Evolutionary conservation across 1,139 yeast genomes (phyloP), one percentile per base, ranked within the genome.

Genomic region (Arxiozyma heterogenica): DNA sequence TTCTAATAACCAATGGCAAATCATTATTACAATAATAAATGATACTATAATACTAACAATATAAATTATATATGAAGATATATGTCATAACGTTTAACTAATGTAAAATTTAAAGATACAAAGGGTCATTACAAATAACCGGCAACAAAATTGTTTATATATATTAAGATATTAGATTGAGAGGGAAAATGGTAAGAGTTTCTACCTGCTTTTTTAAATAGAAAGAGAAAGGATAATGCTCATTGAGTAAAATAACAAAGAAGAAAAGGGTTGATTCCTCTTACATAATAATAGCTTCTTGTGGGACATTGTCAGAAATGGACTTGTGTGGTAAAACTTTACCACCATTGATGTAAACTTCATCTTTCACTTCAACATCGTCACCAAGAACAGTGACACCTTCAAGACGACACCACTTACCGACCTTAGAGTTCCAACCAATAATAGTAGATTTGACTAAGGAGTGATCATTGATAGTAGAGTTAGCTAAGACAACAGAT

Each of bases 391-490:
- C 98, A 60, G 98, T 88, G 66, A 84, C 88, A 77, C 96, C 96
- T 76, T 93, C 98, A 63, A 95, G 84, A 80, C 99, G 90, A 61
- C 98, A 96, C 99, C 99, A 93, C 75, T 84, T 84, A 73, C 99
- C 99, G 67, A 94, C 91, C 68, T 91, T 87, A 59, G 97, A 91
- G 81, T 90, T 86, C 99, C 99, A 94, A 66, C 99, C 99, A 63
- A 94, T 95, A 74, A 94, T 93, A 68, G 98, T 87, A 68, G 94
- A 86, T 77, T 93, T 91, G 68, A 94, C 95, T 86, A 94, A 88
- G 65, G 98, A 96, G 75, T 94, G 98, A 73, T 91, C 97, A 76
- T 88, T 89, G 71, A 94, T 88, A 70, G 81, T 81, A 56, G 97
- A 89, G 81, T 91, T 87, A 71, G 88, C 83, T 73, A 94, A 81